These are phyloP conservation scores for Drechslera avenae DNA, from an alignment of 2,329 filamentous ascomycete genomes.

Conservation along the genomic window DNA sequence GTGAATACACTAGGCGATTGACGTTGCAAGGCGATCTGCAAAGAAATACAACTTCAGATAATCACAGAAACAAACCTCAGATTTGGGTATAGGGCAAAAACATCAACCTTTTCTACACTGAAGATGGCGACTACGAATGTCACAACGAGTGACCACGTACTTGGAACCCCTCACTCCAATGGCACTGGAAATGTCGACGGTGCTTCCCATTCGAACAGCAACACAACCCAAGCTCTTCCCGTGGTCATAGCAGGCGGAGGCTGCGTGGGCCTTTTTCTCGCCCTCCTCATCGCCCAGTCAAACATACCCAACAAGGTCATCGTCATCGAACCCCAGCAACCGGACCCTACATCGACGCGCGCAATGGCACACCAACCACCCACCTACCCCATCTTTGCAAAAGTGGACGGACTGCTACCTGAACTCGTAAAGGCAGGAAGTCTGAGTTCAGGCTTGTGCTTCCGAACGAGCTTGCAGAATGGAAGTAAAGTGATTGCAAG, in stretches of 20 bases:
- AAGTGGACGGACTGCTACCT: constrained; percentile 43
- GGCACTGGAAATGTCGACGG: not conserved
- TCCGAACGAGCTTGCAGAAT: constrained; percentile 30
- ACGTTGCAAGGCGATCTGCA: not conserved
- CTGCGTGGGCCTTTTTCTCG: constrained; percentile 50
- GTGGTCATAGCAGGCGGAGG: constrained; percentile 50
- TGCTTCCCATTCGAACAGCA: not conserved
- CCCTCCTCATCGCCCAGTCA: constrained; percentile 46
- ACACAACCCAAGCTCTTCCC: constrained; percentile 15
- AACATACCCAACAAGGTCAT: constrained; percentile 43
- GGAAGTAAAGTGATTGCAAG: constrained; percentile 37
- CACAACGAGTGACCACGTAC: not conserved
- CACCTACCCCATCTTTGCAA: constrained; percentile 48
- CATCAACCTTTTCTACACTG: not conserved
- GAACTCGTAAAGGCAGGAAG: constrained; percentile 39
- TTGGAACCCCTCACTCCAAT: not conserved
- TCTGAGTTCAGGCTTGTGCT: constrained; percentile 35
- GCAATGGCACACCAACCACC: constrained; percentile 52
- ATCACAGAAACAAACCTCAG: too few relatives aligned
- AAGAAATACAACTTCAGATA: not conserved
- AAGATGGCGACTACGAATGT: constrained; percentile 5
- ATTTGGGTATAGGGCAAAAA: not conserved
- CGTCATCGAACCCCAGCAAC: constrained; percentile 36
- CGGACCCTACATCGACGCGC: constrained; percentile 42
- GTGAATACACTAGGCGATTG: too few relatives aligned